phyloP scores from a whole-genome alignment of 2,329 filamentous ascomycete species.

The Trichoderma brevicompactum region DNA sequence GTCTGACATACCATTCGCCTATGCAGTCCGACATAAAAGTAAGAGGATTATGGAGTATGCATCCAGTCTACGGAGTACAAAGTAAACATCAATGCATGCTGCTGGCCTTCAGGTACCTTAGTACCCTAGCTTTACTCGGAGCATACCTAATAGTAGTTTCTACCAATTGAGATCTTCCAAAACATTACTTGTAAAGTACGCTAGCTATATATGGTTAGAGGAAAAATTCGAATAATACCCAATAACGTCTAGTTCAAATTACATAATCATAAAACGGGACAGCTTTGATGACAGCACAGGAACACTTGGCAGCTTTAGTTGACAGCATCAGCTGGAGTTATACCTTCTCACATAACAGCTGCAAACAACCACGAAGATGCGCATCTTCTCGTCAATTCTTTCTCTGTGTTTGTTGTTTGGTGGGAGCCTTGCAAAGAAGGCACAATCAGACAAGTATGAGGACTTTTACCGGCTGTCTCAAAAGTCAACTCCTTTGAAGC shows the following conservation, averaged over 20 bases:
- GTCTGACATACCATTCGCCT: not conserved
- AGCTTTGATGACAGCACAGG: slow-evolving; percentile 21
- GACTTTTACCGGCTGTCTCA: slow-evolving; percentile 72
- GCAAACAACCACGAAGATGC: slow-evolving; percentile 60
- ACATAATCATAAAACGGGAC: slow-evolving; percentile 4
- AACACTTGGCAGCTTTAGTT: slow-evolving; percentile 25
- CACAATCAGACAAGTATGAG: slow-evolving; percentile 67
- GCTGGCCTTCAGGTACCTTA: too few relatives aligned
- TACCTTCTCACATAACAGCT: slow-evolving; percentile 25
- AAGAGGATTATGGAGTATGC: not conserved
- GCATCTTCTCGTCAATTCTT: slow-evolving; percentile 65
- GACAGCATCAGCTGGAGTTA: slow-evolving; percentile 9
- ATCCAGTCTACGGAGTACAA: too few relatives aligned
- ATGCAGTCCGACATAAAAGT: not conserved
- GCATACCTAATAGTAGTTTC: slow-evolving; percentile 35
- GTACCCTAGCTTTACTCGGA: too few relatives aligned
- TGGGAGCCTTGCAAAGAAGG: slow-evolving; percentile 65
- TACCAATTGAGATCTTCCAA: not conserved
- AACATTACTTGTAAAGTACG: slow-evolving; percentile 12
- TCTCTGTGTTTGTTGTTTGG: slow-evolving; percentile 66
- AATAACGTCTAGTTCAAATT: not conserved
- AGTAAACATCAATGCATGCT: too few relatives aligned
- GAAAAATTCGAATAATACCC: slow-evolving; percentile 12
- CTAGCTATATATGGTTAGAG: slow-evolving; percentile 32
- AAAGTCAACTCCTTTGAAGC: slow-evolving; percentile 69